Evolutionary conservation across 2,329 filamentous ascomycete species (phyloP).

Genomic region (Colletotrichum somersetense): DNA sequence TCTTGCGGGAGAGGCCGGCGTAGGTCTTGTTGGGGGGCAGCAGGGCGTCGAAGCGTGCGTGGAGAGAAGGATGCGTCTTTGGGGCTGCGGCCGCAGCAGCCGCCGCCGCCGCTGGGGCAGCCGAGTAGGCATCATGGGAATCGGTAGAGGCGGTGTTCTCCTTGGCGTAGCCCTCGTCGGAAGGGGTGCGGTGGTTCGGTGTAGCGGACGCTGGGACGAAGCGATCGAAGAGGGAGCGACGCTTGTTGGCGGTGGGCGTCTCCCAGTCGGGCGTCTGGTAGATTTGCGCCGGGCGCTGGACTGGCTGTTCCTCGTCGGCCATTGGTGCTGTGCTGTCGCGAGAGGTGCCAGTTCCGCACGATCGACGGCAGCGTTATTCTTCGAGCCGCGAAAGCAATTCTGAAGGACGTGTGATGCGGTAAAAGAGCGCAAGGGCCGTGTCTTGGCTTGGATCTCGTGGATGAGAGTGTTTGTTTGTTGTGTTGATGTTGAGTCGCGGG

Average conservation of each 20-base stretch:
- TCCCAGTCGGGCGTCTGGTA: slow-evolving; percentile 38
- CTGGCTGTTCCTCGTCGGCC: slow-evolving; percentile 31
- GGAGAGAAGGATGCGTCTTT: slow-evolving; percentile 4
- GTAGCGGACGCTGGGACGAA: slow-evolving; percentile 13
- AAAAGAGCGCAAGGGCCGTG: slow-evolving; percentile 1
- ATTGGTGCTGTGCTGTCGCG: slow-evolving; percentile 15
- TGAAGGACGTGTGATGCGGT: not conserved
- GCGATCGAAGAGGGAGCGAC: slow-evolving; percentile 23
- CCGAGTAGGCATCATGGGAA: not conserved
- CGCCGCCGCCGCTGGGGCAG: not conserved
- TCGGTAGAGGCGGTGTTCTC: slow-evolving; percentile 3
- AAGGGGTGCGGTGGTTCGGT: not conserved
- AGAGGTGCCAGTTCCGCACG: not conserved
- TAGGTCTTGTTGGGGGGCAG: slow-evolving; percentile 31
- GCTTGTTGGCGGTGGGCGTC: slow-evolving; percentile 22
- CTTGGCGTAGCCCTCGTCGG: slow-evolving; percentile 1
- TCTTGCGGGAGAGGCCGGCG: slow-evolving; percentile 23
- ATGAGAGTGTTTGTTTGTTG: no score
- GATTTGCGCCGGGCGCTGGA: slow-evolving; percentile 28
- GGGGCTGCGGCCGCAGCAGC: not conserved
- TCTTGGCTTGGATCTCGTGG: not conserved
- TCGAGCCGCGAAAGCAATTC: not conserved
- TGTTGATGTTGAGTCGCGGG: not conserved
- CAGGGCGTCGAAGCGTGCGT: slow-evolving; percentile 31
- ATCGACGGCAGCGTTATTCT: not conserved